Percentiles rank a stretch among this genome's conserved stretches.
These are phyloP conservation scores for Rhypophila decipiens DNA, from an alignment of 495 filamentous ascomycete species.

Conservation along the genomic window DNA sequence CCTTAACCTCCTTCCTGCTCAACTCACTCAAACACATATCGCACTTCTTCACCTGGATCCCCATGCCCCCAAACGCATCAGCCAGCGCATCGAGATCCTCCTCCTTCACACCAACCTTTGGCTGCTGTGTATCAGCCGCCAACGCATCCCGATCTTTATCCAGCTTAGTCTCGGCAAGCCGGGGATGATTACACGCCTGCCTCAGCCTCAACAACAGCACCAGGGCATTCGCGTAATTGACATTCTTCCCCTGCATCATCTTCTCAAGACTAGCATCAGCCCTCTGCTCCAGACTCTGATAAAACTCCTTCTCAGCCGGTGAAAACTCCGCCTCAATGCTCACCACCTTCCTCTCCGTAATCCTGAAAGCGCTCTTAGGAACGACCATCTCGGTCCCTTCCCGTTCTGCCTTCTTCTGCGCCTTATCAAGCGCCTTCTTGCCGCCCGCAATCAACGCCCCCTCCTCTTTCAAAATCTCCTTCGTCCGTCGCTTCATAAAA, in stretches of 20 bases:
- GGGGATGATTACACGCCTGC: conserved; percentile 91
- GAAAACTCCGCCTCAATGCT: conserved; percentile 74
- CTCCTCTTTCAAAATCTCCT: conserved; percentile 84
- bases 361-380: conserved; percentile 62
- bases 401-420: conserved; percentile 38
- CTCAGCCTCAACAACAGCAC: conserved; percentile 81
- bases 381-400: conserved; percentile 38
- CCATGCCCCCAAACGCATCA: conserved; percentile 75
- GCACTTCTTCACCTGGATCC: conserved; percentile 74
- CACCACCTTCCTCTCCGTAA: conserved; percentile 81
- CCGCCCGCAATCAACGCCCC: conserved; percentile 67
- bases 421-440: conserved; percentile 42
- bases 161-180: conserved; percentile 75
- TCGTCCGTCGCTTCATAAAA: conserved; percentile 95
- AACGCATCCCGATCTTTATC: conserved; percentile 83
- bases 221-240: conserved; percentile 61
- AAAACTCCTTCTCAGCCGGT: conserved; percentile 73
- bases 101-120: conserved; percentile 45
- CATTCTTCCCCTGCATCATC: conserved; percentile 61
- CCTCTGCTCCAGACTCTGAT: conserved; percentile 72
- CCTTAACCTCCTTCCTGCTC: conserved; percentile 47
- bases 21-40: conserved; percentile 80
- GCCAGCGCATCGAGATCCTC: conserved; percentile 70
- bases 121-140: conserved; percentile 49
- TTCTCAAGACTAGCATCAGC: conserved; percentile 78